phyloP scores from a whole-genome alignment of 345 rosid species.

The Hypericum androsaemum region DNA sequence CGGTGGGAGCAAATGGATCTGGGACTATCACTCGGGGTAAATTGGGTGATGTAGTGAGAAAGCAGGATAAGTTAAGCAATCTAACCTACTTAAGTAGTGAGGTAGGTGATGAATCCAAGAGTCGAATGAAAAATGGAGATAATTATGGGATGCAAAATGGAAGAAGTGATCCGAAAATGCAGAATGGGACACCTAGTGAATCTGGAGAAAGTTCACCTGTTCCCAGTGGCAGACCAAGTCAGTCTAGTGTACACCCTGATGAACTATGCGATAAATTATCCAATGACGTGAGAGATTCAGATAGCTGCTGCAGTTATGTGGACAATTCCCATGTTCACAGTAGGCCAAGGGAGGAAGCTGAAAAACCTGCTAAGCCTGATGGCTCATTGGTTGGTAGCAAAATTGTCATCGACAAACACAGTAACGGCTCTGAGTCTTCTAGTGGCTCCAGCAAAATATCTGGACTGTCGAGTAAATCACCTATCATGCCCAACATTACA shows the following conservation, averaged over 20 bases:
- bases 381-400: slow-evolving; percentile 31
- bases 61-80: slow-evolving; percentile 17
- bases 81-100: slow-evolving; percentile 13
- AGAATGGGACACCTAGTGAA: slow-evolving; percentile 15
- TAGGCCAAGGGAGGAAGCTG: slow-evolving; percentile 29
- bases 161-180: slow-evolving; percentile 4
- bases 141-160: slow-evolving; percentile 13
- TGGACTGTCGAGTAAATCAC: slow-evolving; percentile 28
- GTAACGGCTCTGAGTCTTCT: slow-evolving; percentile 28
- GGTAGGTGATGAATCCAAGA: slow-evolving; percentile 15
- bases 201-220: slow-evolving; percentile 18
- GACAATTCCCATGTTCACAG: slow-evolving; percentile 20
- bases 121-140: slow-evolving; percentile 8
- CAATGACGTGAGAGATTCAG: slow-evolving; percentile 28
- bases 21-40: slow-evolving; percentile 21
- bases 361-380: slow-evolving; percentile 24
- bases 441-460: slow-evolving; percentile 23
- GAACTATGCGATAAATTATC: slow-evolving; percentile 20
- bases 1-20: slow-evolving; percentile 16
- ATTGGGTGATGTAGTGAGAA: slow-evolving; percentile 18
- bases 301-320: slow-evolving; percentile 22
- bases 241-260: slow-evolving; percentile 13
- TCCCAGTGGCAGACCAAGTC: slow-evolving; percentile 33
- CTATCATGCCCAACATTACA: slow-evolving; percentile 27
- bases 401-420: slow-evolving; percentile 20